Percentiles rank a stretch among this genome's conserved stretches.
Evolutionary conservation across 306 rosid genomes (phyloP).

Genomic region (Rosa chinensis): DNA sequence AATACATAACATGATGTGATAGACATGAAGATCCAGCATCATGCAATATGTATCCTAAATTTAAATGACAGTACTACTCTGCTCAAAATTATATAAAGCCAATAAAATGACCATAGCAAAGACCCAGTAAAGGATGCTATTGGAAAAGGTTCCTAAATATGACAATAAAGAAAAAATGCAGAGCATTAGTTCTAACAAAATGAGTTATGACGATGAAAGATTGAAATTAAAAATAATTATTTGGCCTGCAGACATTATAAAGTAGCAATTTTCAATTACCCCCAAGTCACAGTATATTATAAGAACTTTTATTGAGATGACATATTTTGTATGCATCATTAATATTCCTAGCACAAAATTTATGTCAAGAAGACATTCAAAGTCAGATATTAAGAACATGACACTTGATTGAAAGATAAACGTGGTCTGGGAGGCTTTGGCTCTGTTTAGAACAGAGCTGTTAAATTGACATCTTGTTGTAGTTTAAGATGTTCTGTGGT

Average conservation of each 20-base stretch:
- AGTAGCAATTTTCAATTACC: not conserved
- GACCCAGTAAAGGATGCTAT: not conserved
- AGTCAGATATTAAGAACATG: not conserved
- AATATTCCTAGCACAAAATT: too few relatives aligned
- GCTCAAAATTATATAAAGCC: not conserved
- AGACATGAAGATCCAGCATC: not conserved
- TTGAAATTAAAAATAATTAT: too few relatives aligned
- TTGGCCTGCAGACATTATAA: not conserved
- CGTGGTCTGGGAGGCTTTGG: not conserved
- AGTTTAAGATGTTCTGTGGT: not conserved
- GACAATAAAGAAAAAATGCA: too few relatives aligned
- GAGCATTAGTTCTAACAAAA: not conserved
- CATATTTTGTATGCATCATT: too few relatives aligned
- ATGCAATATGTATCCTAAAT: not conserved
- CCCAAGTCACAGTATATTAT: not conserved
- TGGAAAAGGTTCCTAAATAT: not conserved
- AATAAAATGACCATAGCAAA: not conserved
- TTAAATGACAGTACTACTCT: too few relatives aligned
- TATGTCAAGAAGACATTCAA: not conserved
- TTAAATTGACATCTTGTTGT: not conserved
- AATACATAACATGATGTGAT: not conserved
- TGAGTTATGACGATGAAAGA: not conserved
- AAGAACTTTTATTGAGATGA: not conserved
- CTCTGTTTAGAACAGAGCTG: slow-evolving; percentile 5
- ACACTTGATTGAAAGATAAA: not conserved